Evolutionary conservation across 768 basidiomycete genomes (phyloP).

Genomic region (Cystofilobasidium bisporidii): DNA sequence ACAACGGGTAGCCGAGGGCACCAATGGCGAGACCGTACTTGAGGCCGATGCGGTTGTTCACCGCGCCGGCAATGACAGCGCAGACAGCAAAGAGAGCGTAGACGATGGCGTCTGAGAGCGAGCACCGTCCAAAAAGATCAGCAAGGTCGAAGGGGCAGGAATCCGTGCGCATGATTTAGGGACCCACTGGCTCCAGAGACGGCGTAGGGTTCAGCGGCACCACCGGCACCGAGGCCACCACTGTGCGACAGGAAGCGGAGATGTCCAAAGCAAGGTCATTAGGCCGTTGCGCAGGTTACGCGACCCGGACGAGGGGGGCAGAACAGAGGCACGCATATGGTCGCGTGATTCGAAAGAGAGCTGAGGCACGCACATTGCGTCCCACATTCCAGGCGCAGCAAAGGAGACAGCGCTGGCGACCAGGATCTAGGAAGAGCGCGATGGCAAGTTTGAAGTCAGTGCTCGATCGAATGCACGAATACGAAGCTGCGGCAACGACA

Average conservation of each 20-base stretch:
- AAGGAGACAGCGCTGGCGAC: slow-evolving; percentile 16
- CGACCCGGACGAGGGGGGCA: no score
- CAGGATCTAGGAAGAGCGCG: not conserved
- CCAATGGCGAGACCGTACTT: slow-evolving; percentile 6
- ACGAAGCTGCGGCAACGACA: no score
- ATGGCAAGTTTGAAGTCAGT: no score
- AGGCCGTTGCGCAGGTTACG: no score
- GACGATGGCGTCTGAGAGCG: not conserved
- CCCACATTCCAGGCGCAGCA: slow-evolving; percentile 10
- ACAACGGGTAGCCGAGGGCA: slow-evolving; percentile 20
- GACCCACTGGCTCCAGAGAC: slow-evolving; percentile 11
- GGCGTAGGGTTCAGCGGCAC: slow-evolving; percentile 24
- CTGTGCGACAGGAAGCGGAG: no score
- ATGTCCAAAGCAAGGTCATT: no score
- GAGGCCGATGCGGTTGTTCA: slow-evolving; percentile 17
- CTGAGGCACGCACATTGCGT: not conserved
- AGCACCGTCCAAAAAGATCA: no score
- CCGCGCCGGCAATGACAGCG: slow-evolving; percentile 10
- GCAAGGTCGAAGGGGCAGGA: no score
- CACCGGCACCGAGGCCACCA: slow-evolving; percentile 22
- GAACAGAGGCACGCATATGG: no score
- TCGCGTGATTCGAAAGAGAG: no score
- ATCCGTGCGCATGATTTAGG: not conserved
- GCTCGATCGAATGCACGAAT: no score
- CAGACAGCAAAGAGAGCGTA: slow-evolving; percentile 13